phyloP scores from a whole-genome alignment of 352 stramenopile genomes.

The Blastocystis sp. region DNA sequence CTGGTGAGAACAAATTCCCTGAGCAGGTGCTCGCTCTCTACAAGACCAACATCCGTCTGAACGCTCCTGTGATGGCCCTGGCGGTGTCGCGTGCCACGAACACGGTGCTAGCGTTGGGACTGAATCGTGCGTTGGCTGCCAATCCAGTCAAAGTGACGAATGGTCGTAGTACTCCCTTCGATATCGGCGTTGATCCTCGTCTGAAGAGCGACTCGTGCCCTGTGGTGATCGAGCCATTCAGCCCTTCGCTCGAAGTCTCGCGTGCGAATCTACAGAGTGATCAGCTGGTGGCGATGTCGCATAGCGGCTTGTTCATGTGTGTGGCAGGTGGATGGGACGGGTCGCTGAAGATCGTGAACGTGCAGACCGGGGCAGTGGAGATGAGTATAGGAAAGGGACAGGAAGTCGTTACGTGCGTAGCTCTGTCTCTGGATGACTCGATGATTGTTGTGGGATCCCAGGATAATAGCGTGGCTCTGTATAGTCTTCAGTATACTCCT shows the following conservation, averaged over 20 bases:
- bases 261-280: not conserved
- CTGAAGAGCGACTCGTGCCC: not conserved
- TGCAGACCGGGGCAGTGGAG: not conserved
- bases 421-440: slow-evolving; percentile 10
- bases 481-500: not conserved
- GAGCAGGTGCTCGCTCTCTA: slow-evolving; percentile 1
- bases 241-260: not conserved
- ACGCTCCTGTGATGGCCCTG: not conserved
- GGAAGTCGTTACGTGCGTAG: slow-evolving; percentile 21
- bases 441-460: slow-evolving; percentile 3
- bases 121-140: not conserved
- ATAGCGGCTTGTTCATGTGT: slow-evolving; percentile 21
- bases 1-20: not conserved
- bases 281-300: slow-evolving; percentile 32
- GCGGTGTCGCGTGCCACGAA: not conserved
- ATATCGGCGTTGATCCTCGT: slow-evolving; percentile 17
- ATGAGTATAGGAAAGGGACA: slow-evolving; percentile 8
- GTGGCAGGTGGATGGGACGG: slow-evolving; percentile 15
- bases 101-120: not conserved
- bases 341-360: slow-evolving; percentile 42
- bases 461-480: slow-evolving; percentile 7
- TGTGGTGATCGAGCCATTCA: slow-evolving; percentile 31
- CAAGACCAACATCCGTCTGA: slow-evolving; percentile 45
- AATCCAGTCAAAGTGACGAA: not conserved
- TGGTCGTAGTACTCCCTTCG: not conserved